phyloP scores from a whole-genome alignment of 129 eudicot species.

The Heracleum sosnowskyi region DNA sequence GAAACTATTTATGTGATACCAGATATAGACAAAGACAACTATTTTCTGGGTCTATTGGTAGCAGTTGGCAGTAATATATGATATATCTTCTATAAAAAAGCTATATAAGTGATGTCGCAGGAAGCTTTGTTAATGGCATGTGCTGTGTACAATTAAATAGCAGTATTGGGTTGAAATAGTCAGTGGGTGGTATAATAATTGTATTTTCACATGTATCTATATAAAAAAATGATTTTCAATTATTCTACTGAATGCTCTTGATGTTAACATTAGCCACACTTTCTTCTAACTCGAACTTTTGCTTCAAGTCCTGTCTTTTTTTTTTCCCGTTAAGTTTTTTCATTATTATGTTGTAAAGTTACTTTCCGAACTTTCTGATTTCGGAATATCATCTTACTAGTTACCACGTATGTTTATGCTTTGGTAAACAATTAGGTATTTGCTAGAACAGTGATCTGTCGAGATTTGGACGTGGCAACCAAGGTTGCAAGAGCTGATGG shows the following conservation, averaged over 20 bases:
- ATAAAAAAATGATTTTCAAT: background rate
- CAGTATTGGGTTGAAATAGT: background rate
- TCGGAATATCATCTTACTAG: background rate
- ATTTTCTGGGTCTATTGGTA: background rate
- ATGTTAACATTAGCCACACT: background rate
- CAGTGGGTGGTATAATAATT: background rate
- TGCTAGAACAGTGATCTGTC: conserved; percentile 87
- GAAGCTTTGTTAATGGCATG: background rate
- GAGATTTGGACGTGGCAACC: conserved; percentile 95
- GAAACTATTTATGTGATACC: no score
- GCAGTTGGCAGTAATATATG: background rate
- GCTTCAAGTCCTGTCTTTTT: background rate
- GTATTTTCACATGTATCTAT: background rate
- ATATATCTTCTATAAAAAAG: background rate
- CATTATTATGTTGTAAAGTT: background rate
- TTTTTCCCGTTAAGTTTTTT: background rate
- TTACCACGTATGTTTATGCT: background rate
- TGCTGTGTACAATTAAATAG: background rate
- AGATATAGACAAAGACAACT: no score
- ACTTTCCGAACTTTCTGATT: background rate
- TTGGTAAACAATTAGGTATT: conserved; percentile 49
- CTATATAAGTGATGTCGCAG: background rate
- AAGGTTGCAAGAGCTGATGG: conserved; percentile 87
- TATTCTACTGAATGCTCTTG: background rate
- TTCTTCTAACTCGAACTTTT: background rate